Conservation (phyloP, 2,329 filamentous ascomycete genomes). For the Sclerotinia subarctica region DNA sequence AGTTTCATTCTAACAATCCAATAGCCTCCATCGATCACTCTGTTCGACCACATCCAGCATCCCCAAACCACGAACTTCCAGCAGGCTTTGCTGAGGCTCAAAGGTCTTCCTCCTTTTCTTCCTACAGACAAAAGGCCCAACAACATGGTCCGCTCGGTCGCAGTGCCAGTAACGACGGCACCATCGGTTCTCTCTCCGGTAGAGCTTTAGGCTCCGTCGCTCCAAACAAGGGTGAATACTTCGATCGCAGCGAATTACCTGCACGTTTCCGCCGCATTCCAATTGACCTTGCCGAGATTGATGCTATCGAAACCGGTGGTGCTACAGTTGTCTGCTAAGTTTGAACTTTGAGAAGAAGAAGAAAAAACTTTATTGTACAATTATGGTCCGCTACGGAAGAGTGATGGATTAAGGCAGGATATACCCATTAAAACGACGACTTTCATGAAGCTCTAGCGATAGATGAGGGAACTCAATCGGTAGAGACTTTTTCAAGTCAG, state of each 20-base stretch:
- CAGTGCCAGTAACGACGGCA: conserved; percentile 26
- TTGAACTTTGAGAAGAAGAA: not conserved
- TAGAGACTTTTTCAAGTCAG: not conserved
- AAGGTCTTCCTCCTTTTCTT: conserved; percentile 47
- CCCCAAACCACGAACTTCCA: conserved; percentile 51
- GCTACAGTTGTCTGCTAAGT: conserved; percentile 56
- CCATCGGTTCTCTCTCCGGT: conserved; percentile 46
- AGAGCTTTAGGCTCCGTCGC: conserved; percentile 68
- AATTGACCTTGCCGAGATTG: conserved; percentile 81
- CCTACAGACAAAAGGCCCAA: conserved; percentile 56
- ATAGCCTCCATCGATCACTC: conserved; percentile 56
- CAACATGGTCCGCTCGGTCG: conserved; percentile 55
- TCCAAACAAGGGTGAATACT: conserved; percentile 71
- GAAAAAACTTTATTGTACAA: conserved; percentile 12
- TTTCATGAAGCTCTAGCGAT: conserved; percentile 1
- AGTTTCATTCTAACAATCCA: conserved; percentile 22
- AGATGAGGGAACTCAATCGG: not conserved
- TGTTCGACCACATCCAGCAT: conserved; percentile 55
- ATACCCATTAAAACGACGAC: conserved; percentile 8
- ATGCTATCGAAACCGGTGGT: conserved; percentile 91
- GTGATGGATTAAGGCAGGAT: not conserved
- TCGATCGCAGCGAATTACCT: conserved; percentile 87
- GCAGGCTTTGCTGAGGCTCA: conserved; percentile 50
- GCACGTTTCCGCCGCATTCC: conserved; percentile 73
- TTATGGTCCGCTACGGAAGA: conserved; percentile 10